Evolutionary conservation across 2,329 filamentous ascomycete species (phyloP).

Genomic region (Apiospora malaysiana): DNA sequence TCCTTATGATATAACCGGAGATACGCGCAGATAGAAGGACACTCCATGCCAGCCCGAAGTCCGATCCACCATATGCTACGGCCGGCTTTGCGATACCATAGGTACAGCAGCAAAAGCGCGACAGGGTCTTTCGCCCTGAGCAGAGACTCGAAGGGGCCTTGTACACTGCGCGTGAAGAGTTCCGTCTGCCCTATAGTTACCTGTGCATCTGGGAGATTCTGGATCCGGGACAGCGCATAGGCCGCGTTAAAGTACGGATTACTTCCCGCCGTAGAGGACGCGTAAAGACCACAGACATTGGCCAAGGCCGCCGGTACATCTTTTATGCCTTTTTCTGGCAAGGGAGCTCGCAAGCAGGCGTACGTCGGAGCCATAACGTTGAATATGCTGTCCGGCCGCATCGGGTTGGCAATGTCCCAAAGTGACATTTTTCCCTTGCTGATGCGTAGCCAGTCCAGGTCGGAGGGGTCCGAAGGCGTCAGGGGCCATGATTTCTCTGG

Average conservation of each 20-base stretch:
- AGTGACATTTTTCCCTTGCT: slow-evolving; percentile 44
- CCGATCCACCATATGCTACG: slow-evolving; percentile 51
- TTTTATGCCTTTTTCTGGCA: slow-evolving; percentile 36
- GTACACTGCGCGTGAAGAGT: slow-evolving; percentile 43
- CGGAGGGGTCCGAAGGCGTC: slow-evolving; percentile 29
- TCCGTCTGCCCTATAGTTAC: slow-evolving; percentile 40
- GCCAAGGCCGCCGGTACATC: slow-evolving; percentile 35
- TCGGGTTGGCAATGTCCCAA: slow-evolving; percentile 42
- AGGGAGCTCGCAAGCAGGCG: slow-evolving; percentile 43
- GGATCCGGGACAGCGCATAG: slow-evolving; percentile 42
- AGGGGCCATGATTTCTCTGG: slow-evolving; percentile 44
- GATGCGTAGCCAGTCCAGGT: slow-evolving; percentile 44
- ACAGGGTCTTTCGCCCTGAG: slow-evolving; percentile 43
- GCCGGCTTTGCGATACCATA: slow-evolving; percentile 50
- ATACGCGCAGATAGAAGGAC: slow-evolving; percentile 48
- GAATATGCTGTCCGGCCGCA: slow-evolving; percentile 45
- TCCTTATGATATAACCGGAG: slow-evolving; percentile 39
- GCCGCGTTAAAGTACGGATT: slow-evolving; percentile 48
- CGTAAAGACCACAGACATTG: slow-evolving; percentile 33
- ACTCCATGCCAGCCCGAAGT: slow-evolving; percentile 48
- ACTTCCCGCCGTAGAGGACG: slow-evolving; percentile 39
- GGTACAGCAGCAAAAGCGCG: slow-evolving; percentile 47
- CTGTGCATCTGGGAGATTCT: slow-evolving; percentile 36
- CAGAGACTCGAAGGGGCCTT: slow-evolving; percentile 41
- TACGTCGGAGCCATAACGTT: slow-evolving; percentile 40